Base-by-base conservation (phyloP, 1,139 yeast species). In the Suhomyces kunorum region DNA sequence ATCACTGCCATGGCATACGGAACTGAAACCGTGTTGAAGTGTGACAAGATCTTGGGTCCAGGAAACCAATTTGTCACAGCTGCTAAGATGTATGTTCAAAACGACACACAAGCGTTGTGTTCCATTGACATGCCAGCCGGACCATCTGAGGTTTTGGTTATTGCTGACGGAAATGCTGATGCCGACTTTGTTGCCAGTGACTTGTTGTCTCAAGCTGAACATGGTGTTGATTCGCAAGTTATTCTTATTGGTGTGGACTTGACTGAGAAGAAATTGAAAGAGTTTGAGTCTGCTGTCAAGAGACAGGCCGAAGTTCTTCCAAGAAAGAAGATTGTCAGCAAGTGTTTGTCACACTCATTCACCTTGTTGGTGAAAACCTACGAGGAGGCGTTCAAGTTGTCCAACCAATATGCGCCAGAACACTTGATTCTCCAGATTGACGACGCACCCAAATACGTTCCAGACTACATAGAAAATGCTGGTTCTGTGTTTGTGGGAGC, bases 121-220 rank as follows among this genome's bases (percentile, higher is more conserved):
- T 86, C 96, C 24, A 94, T 92, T 53, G 99, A 92, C 64, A 90
- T 92, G 98, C 99, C 99, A 34, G 99, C 99, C 17, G 99, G 99
- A 5, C 99, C 99, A 19, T 86, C 96, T 39, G 99, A 92, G 66
- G 99, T 92, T 12, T 74, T 92, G 48, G 98, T 92, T 13, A 75
- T 92, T 54, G 96, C 97, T 32, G 99, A 92, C 62, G 76, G 73
- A 44, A 59, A 77, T 35, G 88, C 98, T 5, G 96, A 88, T 64
- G 90, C 95, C 12, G 96, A 90, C 55, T 92, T 87, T 64, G 98
- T 92, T 26, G 98, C 98, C 16, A 81, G 92, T 53, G 99, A 92
- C 61, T 75, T 92, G 59, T 74, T 92, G 45, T 90, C 98, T 0
- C 99, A 92, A 70, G 99, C 99, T 20, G 99, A 92, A 68, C 99